Conservation (phyloP, 139 green algal genomes). For the Tetradesmus lagerheimii region DNA sequence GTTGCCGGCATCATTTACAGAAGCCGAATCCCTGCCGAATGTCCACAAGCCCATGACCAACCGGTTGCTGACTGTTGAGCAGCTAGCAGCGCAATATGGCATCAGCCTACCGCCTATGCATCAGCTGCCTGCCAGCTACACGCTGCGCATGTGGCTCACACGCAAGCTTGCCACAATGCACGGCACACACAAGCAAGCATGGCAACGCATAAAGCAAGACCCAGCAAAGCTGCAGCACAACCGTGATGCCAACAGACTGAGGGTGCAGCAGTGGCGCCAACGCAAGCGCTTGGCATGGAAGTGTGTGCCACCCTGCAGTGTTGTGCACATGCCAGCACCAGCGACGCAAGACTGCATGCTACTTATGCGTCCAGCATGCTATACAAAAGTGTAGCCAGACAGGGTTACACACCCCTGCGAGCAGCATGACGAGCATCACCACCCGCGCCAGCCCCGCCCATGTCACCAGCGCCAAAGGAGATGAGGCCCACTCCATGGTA, state of each 20-base stretch:
- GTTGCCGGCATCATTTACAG: background rate
- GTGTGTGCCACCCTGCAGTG: background rate
- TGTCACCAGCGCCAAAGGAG: constrained; percentile 3
- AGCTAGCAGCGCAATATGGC: background rate
- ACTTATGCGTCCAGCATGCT: background rate
- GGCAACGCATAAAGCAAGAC: background rate
- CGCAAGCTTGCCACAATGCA: background rate
- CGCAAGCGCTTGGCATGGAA: background rate
- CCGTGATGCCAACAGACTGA: background rate
- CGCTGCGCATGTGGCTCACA: background rate
- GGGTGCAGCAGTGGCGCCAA: background rate
- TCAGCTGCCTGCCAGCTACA: background rate
- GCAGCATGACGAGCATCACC: too few species aligned
- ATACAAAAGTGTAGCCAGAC: background rate
- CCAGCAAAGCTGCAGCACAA: background rate
- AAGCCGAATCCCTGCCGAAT: too few species aligned
- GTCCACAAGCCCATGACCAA: too few species aligned
- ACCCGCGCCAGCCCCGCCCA: background rate
- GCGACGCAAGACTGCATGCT: background rate
- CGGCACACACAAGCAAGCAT: background rate
- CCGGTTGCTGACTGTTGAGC: too few species aligned
- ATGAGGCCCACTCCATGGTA: constrained; percentile 8
- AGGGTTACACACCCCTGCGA: background rate
- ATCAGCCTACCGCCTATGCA: background rate
- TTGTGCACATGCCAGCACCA: background rate